A percentile compares a stretch with the other conserved stretches of the same genome.
Evolutionary conservation across 2,329 filamentous ascomycete genomes (phyloP).

Genomic region (Paecilomyces fulvus): DNA sequence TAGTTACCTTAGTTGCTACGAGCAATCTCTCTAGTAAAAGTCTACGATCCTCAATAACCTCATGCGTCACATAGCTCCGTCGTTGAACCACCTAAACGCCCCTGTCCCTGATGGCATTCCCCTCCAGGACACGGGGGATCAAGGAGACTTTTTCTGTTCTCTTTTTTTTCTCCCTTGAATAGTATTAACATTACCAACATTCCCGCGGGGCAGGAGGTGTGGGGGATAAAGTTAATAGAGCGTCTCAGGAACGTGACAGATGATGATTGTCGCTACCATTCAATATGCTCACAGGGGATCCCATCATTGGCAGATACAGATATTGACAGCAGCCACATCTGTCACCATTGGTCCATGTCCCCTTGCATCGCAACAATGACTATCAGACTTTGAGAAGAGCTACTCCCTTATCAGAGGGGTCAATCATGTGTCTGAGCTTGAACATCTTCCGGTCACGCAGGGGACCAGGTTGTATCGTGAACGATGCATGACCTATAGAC

Average conservation of each 20-base stretch:
- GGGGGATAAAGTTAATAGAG: background rate
- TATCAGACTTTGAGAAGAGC: background rate
- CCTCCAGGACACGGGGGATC: too few species aligned
- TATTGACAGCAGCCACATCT: background rate
- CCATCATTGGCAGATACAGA: background rate
- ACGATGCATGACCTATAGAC: background rate
- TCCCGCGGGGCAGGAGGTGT: background rate
- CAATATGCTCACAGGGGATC: background rate
- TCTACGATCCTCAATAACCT: background rate
- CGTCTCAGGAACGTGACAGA: background rate
- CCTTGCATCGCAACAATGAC: background rate
- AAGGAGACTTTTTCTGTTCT: too few species aligned
- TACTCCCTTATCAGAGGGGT: background rate
- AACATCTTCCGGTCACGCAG: background rate
- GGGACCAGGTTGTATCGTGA: background rate
- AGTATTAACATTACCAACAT: too few species aligned
- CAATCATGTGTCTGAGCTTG: background rate
- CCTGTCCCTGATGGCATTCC: background rate
- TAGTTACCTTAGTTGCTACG: background rate
- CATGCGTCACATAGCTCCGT: background rate
- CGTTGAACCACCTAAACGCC: background rate
- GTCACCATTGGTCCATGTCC: background rate
- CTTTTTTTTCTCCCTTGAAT: too few species aligned
- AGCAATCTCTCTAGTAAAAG: background rate
- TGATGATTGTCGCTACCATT: background rate